phyloP scores from a whole-genome alignment of 495 filamentous ascomycete species.

The Neurospora discreta region DNA sequence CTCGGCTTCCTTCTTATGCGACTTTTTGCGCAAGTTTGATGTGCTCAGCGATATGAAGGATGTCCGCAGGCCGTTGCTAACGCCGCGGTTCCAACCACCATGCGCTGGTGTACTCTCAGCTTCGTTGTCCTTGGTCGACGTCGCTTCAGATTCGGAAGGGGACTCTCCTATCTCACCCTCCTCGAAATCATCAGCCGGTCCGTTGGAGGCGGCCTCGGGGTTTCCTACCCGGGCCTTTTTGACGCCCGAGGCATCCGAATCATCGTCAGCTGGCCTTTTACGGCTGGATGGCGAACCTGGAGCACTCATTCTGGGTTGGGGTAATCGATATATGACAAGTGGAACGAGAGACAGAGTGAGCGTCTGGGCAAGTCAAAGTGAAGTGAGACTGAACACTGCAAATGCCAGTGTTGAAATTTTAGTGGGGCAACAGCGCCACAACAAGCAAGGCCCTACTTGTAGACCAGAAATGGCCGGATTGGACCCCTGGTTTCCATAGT shows the following conservation, averaged over 20 bases:
- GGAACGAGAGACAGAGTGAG: not conserved
- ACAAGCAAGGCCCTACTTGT: not conserved
- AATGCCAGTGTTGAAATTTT: not conserved
- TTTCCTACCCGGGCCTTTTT: not conserved
- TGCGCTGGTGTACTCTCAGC: conserved; percentile 1
- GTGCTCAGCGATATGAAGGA: conserved; percentile 13
- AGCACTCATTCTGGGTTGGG: not conserved
- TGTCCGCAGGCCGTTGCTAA: conserved; percentile 19
- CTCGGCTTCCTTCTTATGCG: not conserved
- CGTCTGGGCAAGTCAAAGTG: not conserved
- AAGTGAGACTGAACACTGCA: not conserved
- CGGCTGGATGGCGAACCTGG: not conserved
- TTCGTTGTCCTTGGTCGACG: not conserved
- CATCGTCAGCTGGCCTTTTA: not conserved
- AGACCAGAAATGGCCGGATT: not conserved
- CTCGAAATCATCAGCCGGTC: conserved; percentile 11
- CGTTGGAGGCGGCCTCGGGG: conserved; percentile 1
- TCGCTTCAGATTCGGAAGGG: conserved; percentile 2
- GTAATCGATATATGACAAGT: not conserved
- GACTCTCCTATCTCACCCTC: conserved; percentile 28
- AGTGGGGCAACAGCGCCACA: not conserved
- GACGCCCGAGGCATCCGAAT: not conserved
- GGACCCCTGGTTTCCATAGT: not conserved
- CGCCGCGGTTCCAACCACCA: conserved; percentile 29
- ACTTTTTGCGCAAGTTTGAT: conserved; percentile 1